These are phyloP conservation scores for Boletus subcaerulescens DNA, from an alignment of 768 basidiomycete genomes.

Conservation along the genomic window DNA sequence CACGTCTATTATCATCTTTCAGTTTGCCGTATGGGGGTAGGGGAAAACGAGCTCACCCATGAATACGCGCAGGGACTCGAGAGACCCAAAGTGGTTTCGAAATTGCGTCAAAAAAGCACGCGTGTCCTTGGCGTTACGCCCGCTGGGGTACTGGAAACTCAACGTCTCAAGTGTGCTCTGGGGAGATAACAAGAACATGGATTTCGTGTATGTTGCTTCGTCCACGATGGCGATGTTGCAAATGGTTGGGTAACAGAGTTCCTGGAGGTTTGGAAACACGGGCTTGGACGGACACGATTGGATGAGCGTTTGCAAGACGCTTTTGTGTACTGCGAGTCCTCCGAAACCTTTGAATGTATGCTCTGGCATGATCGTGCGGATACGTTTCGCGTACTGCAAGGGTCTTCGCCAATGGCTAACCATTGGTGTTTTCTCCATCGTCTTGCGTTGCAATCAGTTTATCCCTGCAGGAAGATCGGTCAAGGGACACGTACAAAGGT, in stretches of 20 bases:
- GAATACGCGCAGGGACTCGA: conserved; percentile 16
- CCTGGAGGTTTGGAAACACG: conserved; percentile 23
- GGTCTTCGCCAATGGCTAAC: conserved; percentile 19
- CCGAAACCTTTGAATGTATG: background rate
- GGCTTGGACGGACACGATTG: conserved; percentile 21
- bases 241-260: conserved; percentile 12
- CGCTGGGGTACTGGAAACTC: conserved; percentile 15
- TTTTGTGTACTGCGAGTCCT: conserved; percentile 14
- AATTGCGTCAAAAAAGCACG: conserved; percentile 11
- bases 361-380: conserved; percentile 14
- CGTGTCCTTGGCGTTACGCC: conserved; percentile 14
- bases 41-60: conserved; percentile 9
- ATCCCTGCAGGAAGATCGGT: too few species aligned
- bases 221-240: conserved; percentile 20
- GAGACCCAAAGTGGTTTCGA: conserved; percentile 7
- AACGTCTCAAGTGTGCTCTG: conserved; percentile 3
- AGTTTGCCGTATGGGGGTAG: background rate
- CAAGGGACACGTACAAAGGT: conserved; percentile 11
- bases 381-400: conserved; percentile 18
- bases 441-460: conserved; percentile 1
- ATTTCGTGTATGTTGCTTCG: conserved; percentile 9
- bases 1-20: background rate
- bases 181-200: conserved; percentile 9
- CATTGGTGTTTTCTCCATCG: conserved; percentile 10
- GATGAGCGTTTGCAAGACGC: conserved; percentile 15